Conservation (phyloP, 1,139 yeast species). For the Sugiyamaella japonica region DNA sequence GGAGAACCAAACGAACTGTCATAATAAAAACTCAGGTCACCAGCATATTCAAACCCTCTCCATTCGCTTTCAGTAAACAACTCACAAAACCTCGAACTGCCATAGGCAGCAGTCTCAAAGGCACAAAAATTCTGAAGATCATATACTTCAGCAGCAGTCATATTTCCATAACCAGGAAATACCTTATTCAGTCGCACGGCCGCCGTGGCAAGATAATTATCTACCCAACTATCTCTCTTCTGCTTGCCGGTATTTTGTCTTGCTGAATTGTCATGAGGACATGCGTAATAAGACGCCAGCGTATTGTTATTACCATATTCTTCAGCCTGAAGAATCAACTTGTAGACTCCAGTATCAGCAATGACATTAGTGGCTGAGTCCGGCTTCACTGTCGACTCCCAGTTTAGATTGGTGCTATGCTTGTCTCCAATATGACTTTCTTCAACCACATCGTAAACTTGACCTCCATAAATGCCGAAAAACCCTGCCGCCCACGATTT, state of each 20-base stretch:
- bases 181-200: constrained; percentile 45
- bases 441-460: constrained; percentile 34
- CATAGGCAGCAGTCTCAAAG: constrained; percentile 52
- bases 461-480: constrained; percentile 43
- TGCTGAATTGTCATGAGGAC: constrained; percentile 40
- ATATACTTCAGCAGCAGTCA: constrained; percentile 44
- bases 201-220: constrained; percentile 44
- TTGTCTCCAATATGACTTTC: constrained; percentile 13
- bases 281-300: constrained; percentile 44
- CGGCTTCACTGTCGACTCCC: constrained; percentile 15
- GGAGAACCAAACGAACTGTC: constrained; percentile 43
- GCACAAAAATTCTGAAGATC: constrained; percentile 50
- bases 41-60: constrained; percentile 50
- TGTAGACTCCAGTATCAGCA: constrained; percentile 30
- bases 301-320: constrained; percentile 43
- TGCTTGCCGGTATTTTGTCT: constrained; percentile 29
- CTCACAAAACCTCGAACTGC: constrained; percentile 50
- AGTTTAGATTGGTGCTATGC: not conserved
- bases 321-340: constrained; percentile 41
- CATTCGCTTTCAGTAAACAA: constrained; percentile 52
- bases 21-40: constrained; percentile 48
- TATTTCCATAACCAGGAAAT: constrained; percentile 45
- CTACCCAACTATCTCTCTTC: constrained; percentile 39
- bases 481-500: constrained; percentile 49
- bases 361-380: constrained; percentile 8